Evolutionary conservation across 495 filamentous ascomycete species (phyloP).

Genomic region (Penicillium pancosmium): DNA sequence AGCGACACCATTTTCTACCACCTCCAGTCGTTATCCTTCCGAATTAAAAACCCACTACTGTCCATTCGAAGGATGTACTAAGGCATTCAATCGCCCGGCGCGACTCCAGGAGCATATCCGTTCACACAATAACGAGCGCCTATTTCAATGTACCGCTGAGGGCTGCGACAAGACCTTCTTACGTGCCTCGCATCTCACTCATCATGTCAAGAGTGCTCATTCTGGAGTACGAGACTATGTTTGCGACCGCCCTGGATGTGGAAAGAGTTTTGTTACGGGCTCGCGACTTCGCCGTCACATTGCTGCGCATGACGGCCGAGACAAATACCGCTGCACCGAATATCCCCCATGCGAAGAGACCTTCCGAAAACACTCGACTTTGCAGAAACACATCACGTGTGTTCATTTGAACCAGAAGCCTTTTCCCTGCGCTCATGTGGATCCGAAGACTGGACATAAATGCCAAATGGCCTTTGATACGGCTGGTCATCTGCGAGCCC

Average conservation of each 20-base stretch:
- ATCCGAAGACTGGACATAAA: slow-evolving; percentile 54
- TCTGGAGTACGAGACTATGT: slow-evolving; percentile 68
- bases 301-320: slow-evolving; percentile 66
- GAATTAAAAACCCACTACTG: slow-evolving; percentile 75
- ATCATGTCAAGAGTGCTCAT: slow-evolving; percentile 83
- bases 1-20: slow-evolving; percentile 54
- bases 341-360: slow-evolving; percentile 73
- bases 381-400: slow-evolving; percentile 77
- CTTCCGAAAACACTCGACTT: slow-evolving; percentile 87
- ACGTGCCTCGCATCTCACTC: slow-evolving; percentile 76
- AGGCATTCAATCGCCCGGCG: slow-evolving; percentile 86
- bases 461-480: slow-evolving; percentile 76
- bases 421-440: slow-evolving; percentile 63
- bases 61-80: slow-evolving; percentile 67
- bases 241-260: slow-evolving; percentile 72
- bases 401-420: slow-evolving; percentile 70
- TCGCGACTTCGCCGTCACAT: slow-evolving; percentile 72
- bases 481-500: slow-evolving; percentile 65
- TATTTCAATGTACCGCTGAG: slow-evolving; percentile 66
- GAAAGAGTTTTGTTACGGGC: slow-evolving; percentile 76
- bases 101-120: slow-evolving; percentile 76
- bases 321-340: slow-evolving; percentile 71
- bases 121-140: slow-evolving; percentile 78
- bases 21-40: slow-evolving; percentile 61
- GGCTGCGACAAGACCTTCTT: slow-evolving; percentile 81